Base-by-base conservation (phyloP, 192 early-diverging fungal species). In the Backusella circina region DNA sequence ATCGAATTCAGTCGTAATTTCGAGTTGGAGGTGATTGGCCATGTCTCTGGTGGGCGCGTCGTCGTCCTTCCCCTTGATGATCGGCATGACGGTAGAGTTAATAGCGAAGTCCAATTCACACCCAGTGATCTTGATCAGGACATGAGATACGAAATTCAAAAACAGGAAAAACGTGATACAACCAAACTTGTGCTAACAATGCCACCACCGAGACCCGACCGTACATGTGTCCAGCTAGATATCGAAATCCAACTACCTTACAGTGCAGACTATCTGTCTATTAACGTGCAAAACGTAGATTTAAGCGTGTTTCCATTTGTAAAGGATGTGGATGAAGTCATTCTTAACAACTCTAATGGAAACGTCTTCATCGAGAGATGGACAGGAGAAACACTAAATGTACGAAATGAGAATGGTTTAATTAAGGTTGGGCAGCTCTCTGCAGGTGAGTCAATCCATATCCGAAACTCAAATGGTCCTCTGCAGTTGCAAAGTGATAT, bases 241-340 rank as follows among this genome's bases (percentile, higher is more conserved):
- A 70, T 70, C 6, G 69, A 70, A 28, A 70, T 70, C 10, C 21
- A 41, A 30, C 39, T 70, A 18, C 69, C 69, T 47, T 41, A 47
- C 30, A 44, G 37, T 30, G 41, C 69, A 30, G 21, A 41, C 26
- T 30, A 18, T 15, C 15, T 70, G 10, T 5, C 37, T 30, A 47
- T 70, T 41, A 3, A 30, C 15, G 41, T 28, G 5, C 9, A 35
- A 30, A 70, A 70, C 16, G 28, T 70, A 1, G 41, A 70, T 70
- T 12, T 70, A 16, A 18, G 26, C 5, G 69, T 70, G 13, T 37
- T 41, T 18, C 69, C 69, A 1, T 70, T 70, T 47, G 41, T 47
- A 31, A 70, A 70, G 37, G 69, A 70, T 5, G 28, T 47, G 1
- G 13, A 38, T 41, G 26, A 26, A 1, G 41, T 70, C 23, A 28